Base-by-base conservation (phyloP, 2,329 filamentous ascomycete species). In the Botryotinia calthae region DNA sequence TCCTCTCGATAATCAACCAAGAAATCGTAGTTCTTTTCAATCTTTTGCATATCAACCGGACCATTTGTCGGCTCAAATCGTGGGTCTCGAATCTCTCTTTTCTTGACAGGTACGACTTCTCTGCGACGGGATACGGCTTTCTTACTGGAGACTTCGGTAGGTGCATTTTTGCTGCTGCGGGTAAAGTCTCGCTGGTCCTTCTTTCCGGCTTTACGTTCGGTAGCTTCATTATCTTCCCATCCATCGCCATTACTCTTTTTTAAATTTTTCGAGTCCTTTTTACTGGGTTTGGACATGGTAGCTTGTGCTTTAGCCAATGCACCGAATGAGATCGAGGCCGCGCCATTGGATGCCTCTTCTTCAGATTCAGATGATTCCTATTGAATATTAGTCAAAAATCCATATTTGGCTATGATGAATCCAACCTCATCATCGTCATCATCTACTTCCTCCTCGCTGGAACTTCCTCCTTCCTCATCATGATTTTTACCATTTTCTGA, bases 301-400 rank as follows among this genome's bases (percentile, higher is more conserved):
- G 90, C 90, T 84, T 97, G 93, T 1, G 94, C 95, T 85, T 93
- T 93, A 76, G 93, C 93, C 58, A 98, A 86, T n/a, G 93, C 93
- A 75, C 94, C 95, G 79, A 98, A 98, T 37, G 94, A 96, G 76
- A 98, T 89, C 74, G 86, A 85, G 14, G 88, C 84, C 62, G 86
- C 82, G 65, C 79, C 78, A 58, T 78, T 76, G 8, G 73, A 67
- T 40, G 59, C 14, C 59, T 59, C 62, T 14, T 72, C 68, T 72
- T 76, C 76, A 46, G 76, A 70, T 22, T 76, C 74, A 7, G 77
- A 75, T 44, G 71, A 73, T 34, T 68, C 72, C 20, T 74, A 74
- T 74, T 77, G 40, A 76, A 70, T 68, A 58, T 37, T 25, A 67
- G 37, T 70, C 18, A 61, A n/a, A 46, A 1, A 48, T 40, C 8